These are phyloP conservation scores for Candida buenavistaensis DNA, from an alignment of 1,139 yeast genomes.

Conservation along the genomic window DNA sequence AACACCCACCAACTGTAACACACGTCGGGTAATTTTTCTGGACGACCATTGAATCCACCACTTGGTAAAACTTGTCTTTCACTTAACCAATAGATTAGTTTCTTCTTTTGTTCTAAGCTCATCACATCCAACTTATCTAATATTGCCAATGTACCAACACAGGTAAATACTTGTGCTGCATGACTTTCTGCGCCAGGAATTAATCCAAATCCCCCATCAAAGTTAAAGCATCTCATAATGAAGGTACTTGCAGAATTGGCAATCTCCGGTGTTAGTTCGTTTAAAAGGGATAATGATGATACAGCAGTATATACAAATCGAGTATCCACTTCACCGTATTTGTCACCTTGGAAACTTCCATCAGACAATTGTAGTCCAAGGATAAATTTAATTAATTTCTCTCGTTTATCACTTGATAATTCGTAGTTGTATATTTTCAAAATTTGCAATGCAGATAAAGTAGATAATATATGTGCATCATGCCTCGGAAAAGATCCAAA, in stretches of 20 bases:
- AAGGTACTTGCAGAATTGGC: slow-evolving; percentile 67
- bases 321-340: slow-evolving; percentile 90
- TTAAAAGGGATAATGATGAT: slow-evolving; percentile 69
- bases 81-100: slow-evolving; percentile 71
- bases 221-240: slow-evolving; percentile 72
- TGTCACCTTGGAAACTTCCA: slow-evolving; percentile 89
- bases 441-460: slow-evolving; percentile 84
- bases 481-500: slow-evolving; percentile 90
- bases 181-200: slow-evolving; percentile 96
- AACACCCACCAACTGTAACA: slow-evolving; percentile 99
- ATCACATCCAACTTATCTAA: slow-evolving; percentile 56
- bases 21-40: slow-evolving; percentile 93
- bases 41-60: slow-evolving; percentile 96
- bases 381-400: slow-evolving; percentile 41
- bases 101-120: slow-evolving; percentile 35
- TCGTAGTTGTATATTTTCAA: slow-evolving; percentile 62
- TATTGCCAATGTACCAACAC: slow-evolving; percentile 78
- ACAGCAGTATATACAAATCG: slow-evolving; percentile 85
- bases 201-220: slow-evolving; percentile 95
- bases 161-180: slow-evolving; percentile 89
- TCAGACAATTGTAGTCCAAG: slow-evolving; percentile 59
- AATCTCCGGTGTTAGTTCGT: slow-evolving; percentile 57
- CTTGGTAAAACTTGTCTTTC: slow-evolving; percentile 80
- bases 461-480: slow-evolving; percentile 86
- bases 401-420: slow-evolving; percentile 21